phyloP scores from a whole-genome alignment of 2,329 filamentous ascomycete genomes.

The Ceratocystis smalleyi region DNA sequence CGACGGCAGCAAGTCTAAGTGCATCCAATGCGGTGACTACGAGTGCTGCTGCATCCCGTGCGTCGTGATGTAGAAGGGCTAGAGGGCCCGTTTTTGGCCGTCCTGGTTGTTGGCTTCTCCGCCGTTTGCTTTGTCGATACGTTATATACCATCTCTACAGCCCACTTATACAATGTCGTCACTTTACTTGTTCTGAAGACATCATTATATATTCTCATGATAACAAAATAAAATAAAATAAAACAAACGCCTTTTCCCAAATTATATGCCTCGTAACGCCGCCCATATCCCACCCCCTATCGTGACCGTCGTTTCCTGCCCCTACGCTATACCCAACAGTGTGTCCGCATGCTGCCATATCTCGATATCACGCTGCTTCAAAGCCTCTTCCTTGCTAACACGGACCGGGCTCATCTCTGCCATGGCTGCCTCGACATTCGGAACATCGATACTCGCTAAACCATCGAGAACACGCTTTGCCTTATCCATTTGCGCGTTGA shows the following conservation, averaged over 20 bases:
- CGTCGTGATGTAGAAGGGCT: slow-evolving; percentile 30
- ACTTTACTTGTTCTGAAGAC: not conserved
- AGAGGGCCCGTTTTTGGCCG: not conserved
- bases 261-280: not conserved
- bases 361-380: slow-evolving; percentile 6
- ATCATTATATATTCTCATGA: not conserved
- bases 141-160: not conserved
- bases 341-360: slow-evolving; percentile 6
- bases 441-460: slow-evolving; percentile 38
- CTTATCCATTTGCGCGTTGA: slow-evolving; percentile 52
- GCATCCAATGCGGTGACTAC: slow-evolving; percentile 35
- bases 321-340: not conserved
- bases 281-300: not conserved
- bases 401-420: not conserved
- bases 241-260: not conserved
- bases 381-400: not conserved
- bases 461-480: slow-evolving; percentile 59
- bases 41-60: slow-evolving; percentile 43
- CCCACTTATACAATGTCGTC: not conserved
- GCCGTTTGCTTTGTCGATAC: not conserved
- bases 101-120: not conserved
- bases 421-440: slow-evolving; percentile 8
- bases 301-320: not conserved
- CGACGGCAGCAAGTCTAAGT: slow-evolving; percentile 31
- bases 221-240: not conserved